Base-by-base conservation (phyloP, 1,284 basidiomycete species). In the Mycocalia duriaeana region DNA sequence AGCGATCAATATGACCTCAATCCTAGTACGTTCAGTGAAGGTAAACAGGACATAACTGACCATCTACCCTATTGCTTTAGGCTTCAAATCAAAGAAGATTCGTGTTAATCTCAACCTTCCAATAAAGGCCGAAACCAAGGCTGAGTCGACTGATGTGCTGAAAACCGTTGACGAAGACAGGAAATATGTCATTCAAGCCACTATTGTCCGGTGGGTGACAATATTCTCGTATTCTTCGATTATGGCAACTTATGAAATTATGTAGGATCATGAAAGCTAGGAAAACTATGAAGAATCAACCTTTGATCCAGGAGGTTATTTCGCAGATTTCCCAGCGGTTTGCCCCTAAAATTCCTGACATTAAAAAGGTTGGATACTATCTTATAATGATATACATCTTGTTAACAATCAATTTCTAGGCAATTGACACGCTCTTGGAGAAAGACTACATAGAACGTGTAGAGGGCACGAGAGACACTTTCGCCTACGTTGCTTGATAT, bases 131-230 rank as follows among this genome's bases (percentile, higher is more conserved):
- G 95, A 98, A 67, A 86, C 91, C 50, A 96, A 95, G 76, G 84
- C 88, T 3, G 96, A 99, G 67, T 82, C 86, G 6, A 81, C 79
- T 5, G 94, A 98, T 53, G 92, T 98, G 1, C 74, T 95, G 59
- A 94, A 95, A 76, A 89, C 89, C 22, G 94, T 99, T 7, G 95
- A 99, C 57, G 95, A 99, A 69, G 95, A 99, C 64, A 83, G 95
- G 52, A 95, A 96, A 74, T 90, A 96, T 62, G 84, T 96, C 49
- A 94, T 98, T 50, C 96, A 99, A 66, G 95, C 95, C 13, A 95
- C 91, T 13, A 96, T 99, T 59, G 95, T 99, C 44, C 87, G 91
- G 87, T 91, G 63, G 35, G 82, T n/a, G n/a, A n/a, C n/a, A n/a
- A n/a, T n/a, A n/a, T n/a, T n/a, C n/a, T n/a, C n/a, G n/a, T n/a